phyloP scores from a whole-genome alignment of 1,284 basidiomycete genomes.

The Sporisorium exsertum region DNA sequence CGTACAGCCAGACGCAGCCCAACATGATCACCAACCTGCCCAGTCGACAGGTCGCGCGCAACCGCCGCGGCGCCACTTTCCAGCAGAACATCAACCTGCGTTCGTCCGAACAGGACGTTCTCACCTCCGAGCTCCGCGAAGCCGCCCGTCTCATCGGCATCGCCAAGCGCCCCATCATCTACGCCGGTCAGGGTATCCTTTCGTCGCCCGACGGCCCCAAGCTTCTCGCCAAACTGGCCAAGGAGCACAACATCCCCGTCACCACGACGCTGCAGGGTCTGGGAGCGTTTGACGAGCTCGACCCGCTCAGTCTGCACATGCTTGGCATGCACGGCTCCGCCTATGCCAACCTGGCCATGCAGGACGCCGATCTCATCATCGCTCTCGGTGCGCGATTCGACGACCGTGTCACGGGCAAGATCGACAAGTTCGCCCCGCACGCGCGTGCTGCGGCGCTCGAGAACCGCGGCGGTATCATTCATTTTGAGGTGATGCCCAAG shows the following conservation, averaged over 20 bases:
- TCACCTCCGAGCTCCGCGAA: conserved; percentile 77
- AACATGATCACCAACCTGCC: conserved; percentile 72
- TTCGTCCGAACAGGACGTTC: conserved; percentile 37
- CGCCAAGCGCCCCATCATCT: conserved; percentile 90
- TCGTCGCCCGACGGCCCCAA: conserved; percentile 84
- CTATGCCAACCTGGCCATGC: conserved; percentile 97
- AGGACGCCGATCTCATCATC: conserved; percentile 96
- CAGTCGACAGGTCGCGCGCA: conserved; percentile 62
- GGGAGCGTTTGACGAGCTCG: conserved; percentile 91
- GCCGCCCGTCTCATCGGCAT: conserved; percentile 92
- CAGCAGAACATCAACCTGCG: conserved; percentile 31
- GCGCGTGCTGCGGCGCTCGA: conserved; percentile 86
- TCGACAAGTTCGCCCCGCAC: conserved; percentile 89
- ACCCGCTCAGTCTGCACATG: conserved; percentile 89
- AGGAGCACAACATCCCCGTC: conserved; percentile 92
- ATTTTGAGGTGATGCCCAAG: conserved; percentile 98
- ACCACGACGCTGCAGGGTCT: conserved; percentile 96
- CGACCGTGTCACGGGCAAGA: conserved; percentile 94
- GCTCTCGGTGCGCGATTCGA: conserved; percentile 96
- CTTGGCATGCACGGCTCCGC: conserved; percentile 98
- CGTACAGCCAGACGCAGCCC: conserved; percentile 87
- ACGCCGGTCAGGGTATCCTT: conserved; percentile 92
- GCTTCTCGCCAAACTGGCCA: conserved; percentile 83
- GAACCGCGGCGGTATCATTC: conserved; percentile 94
- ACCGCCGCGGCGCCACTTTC: conserved; percentile 45